Conservation (phyloP, 2,329 filamentous ascomycete species). For the Blastomyces percursus region DNA sequence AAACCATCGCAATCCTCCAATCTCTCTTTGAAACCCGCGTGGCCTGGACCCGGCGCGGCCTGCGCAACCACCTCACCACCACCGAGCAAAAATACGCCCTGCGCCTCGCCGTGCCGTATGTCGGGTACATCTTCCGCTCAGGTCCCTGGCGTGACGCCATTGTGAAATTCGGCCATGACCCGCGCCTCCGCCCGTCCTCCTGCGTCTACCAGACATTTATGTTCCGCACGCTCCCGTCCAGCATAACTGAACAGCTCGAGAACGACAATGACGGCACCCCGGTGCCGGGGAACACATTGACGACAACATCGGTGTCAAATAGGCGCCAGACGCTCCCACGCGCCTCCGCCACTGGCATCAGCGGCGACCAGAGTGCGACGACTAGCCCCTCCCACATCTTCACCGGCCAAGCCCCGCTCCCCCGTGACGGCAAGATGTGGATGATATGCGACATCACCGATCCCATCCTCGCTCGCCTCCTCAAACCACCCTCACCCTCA, state of each 20-base stretch:
- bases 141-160: conserved; percentile 88
- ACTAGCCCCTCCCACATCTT: conserved; percentile 53
- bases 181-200: conserved; percentile 62
- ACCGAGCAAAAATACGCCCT: conserved; percentile 45
- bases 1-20: conserved; percentile 54
- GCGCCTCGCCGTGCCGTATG: conserved; percentile 68
- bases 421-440: conserved; percentile 78
- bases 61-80: conserved; percentile 58
- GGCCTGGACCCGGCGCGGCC: conserved; percentile 73
- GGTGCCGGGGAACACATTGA: conserved; percentile 1
- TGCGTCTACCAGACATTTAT: conserved; percentile 80
- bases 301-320: conserved; percentile 14
- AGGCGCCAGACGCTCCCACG: conserved; percentile 21
- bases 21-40: conserved; percentile 61
- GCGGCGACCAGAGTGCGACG: background rate
- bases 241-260: conserved; percentile 21
- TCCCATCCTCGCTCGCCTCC: conserved; percentile 55
- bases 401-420: conserved; percentile 59
- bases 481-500: conserved; percentile 42
- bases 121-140: conserved; percentile 83
- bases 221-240: conserved; percentile 53
- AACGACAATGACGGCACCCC: background rate
- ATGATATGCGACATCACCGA: conserved; percentile 89
- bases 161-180: conserved; percentile 76
- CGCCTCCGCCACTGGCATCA: conserved; percentile 7